Evolutionary conservation across 371 early-diverging fungal genomes (phyloP), one percentile per base, ranked within the genome.

Genomic region (Mortierella sp.): DNA sequence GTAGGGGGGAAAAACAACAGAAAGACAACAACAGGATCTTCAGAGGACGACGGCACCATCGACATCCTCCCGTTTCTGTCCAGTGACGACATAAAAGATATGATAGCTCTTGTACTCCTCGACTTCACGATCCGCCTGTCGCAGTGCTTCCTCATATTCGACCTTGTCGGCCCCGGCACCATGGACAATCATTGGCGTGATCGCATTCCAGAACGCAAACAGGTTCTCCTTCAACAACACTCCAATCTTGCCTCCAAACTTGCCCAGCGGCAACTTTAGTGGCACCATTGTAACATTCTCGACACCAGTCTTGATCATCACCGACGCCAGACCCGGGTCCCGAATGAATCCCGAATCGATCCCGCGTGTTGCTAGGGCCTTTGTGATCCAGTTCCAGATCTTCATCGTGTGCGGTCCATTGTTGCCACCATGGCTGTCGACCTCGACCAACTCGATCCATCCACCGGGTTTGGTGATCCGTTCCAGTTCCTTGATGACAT

Each of bases 391-490:
- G 26, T 50, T 19, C 80, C 80, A 80, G 22, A 80, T 73, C 70
- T 80, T 76, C 14, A 63, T 41, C 8, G 70, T 45, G n/a, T 73
- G 37, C 4, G 80, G 80, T 6, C 80, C 80, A 70, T 76, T 76
- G 70, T 73, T 76, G 24, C 77, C 77, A 41, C 80, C 80, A 16
- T 31, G 26, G 1, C 73, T 73, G 50, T 80, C 77, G 7, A 71
- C 53, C 65, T 90, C 90, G 10, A 89, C 88, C 0, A 91, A 47
- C 52, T 91, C 89, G 37, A 91, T 74, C 74, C 85, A 86, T 0
- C 89, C 91, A 11, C 90, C 90, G 4, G 91, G 90, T 68, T 88
- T 89, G 1, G 80, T 53, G 13, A 91, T 73, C n/a, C 91, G 71
- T n/a, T 79, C 72, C 1, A 88, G 64, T 72, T 91, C 91, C 10